Percentiles rank a stretch among this genome's conserved stretches.
Conservation (phyloP, 768 basidiomycete species). For the Termitomyces bulborhizus region DNA sequence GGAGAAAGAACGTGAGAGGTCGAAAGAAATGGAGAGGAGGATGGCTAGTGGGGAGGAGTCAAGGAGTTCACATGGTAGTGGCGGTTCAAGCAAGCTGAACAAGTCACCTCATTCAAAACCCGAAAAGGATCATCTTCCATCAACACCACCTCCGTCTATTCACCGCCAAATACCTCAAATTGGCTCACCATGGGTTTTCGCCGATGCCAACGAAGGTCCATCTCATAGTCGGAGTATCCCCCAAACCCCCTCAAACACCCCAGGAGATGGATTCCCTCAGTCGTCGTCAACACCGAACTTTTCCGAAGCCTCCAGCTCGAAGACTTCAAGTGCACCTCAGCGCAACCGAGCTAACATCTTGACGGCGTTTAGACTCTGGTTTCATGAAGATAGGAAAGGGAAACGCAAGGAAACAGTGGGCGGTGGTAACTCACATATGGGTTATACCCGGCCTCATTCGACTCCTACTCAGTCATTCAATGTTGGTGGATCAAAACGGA, state of each 20-base stretch:
- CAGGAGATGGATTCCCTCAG: conserved; percentile 40
- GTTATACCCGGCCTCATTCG: conserved; percentile 16
- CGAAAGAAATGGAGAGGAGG: conserved; percentile 37
- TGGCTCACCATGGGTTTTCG: conserved; percentile 73
- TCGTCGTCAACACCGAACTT: conserved; percentile 41
- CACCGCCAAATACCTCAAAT: conserved; percentile 33
- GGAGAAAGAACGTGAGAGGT: conserved; percentile 41
- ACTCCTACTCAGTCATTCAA: conserved; percentile 12
- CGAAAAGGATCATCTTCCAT: conserved; percentile 38
- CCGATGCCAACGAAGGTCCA: conserved; percentile 37
- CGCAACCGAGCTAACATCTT: conserved; percentile 77
- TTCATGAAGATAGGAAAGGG: conserved; percentile 85
- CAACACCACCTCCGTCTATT: conserved; percentile 47
- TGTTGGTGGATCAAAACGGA: conserved; percentile 40
- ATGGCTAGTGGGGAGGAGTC: conserved; percentile 45
- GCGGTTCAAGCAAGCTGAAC: conserved; percentile 51
- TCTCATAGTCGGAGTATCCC: conserved; percentile 17
- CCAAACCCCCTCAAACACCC: conserved; percentile 45
- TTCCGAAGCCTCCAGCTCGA: conserved; percentile 18
- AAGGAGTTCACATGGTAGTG: conserved; percentile 59
- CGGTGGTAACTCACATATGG: conserved; percentile 21
- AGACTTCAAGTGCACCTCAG: conserved; percentile 22
- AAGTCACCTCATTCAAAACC: conserved; percentile 62
- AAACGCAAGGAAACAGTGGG: conserved; percentile 58
- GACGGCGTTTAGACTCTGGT: conserved; percentile 85